Evolutionary conservation across 2,329 filamentous ascomycete species (phyloP), one percentile per base, ranked within the genome.

Genomic region (Colletotrichum eremochloae): DNA sequence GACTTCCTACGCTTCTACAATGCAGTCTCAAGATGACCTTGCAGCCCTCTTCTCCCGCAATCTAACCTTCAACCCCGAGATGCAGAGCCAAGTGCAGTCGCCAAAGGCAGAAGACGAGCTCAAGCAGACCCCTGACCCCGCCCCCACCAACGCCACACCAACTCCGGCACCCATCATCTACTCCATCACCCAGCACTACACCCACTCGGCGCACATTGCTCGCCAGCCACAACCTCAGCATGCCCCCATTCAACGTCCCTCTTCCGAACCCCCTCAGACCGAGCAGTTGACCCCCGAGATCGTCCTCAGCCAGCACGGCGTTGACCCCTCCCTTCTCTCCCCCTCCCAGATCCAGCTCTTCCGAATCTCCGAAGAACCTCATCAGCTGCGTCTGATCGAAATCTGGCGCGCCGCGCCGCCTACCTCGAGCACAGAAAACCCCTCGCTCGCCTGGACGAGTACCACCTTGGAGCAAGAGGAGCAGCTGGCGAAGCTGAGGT

Each of bases 321-420:
- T 97, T 76, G 89, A 97, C 79, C 88, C 92, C 3, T 80, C 85
- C 11, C 85, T 89, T 31, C 87, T 97, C 56, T 93, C 93, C 15
- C 87, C 90, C 6, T 91, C 92, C 5, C 95, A 97, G 80, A 82
- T 95, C 63, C 88, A 93, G 72, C 89, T 97, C 52, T 97, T 97
- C 85, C 89, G 89, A 75, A 90, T 91, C 74, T 94, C 94, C 64
- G 91, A 93, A 69, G 84, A 88, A 33, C 86, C 91, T 55, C 94
- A 97, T 81, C 90, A 92, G 77, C 83, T 91, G 69, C 90, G 94
- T 31, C 86, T 97, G 20, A 86, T 97, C 50, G 92, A 97, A 80
- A 89, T 97, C 20, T 97, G 95, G 95, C 91, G 90, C 71, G 94
- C 95, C 75, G 94, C 90, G 70, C 93, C 93, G 31, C 93, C 93